phyloP scores from a whole-genome alignment of 306 rosid species.

The Notholithocarpus densiflorus region DNA sequence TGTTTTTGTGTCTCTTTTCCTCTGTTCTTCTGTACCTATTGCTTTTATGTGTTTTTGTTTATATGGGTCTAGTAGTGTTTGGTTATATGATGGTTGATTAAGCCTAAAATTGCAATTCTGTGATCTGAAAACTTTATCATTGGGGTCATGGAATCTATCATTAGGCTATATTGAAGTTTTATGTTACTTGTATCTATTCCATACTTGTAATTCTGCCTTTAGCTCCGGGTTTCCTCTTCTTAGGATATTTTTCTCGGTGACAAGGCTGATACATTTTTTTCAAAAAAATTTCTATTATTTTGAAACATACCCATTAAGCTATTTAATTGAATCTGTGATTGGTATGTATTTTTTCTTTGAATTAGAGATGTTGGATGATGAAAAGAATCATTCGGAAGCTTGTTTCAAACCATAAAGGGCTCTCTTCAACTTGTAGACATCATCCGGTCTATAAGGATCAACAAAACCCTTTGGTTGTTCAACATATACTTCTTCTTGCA shows the following conservation, averaged over 20 bases:
- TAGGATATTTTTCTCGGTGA: slow-evolving; percentile 1
- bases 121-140: neutral
- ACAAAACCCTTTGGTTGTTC: too few relatives aligned
- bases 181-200: neutral
- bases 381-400: slow-evolving; percentile 7
- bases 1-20: neutral
- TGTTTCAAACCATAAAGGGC: too few relatives aligned
- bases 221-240: slow-evolving; percentile 15
- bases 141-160: slow-evolving; percentile 22
- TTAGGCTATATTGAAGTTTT: slow-evolving; percentile 13
- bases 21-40: neutral
- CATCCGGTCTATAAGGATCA: too few relatives aligned
- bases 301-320: too few relatives aligned
- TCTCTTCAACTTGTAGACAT: too few relatives aligned
- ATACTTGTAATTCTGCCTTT: slow-evolving; percentile 14
- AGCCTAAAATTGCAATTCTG: neutral
- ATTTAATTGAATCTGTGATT: too few relatives aligned
- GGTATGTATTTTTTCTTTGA: neutral
- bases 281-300: too few relatives aligned
- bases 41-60: neutral
- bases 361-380: neutral
- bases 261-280: slow-evolving; percentile 5
- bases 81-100: neutral
- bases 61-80: too few relatives aligned
- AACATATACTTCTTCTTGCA: too few relatives aligned